Percentiles rank a stretch among this genome's conserved stretches.
phyloP scores from a whole-genome alignment of 106 monocot species.

The Phalaenopsis aphrodite region DNA sequence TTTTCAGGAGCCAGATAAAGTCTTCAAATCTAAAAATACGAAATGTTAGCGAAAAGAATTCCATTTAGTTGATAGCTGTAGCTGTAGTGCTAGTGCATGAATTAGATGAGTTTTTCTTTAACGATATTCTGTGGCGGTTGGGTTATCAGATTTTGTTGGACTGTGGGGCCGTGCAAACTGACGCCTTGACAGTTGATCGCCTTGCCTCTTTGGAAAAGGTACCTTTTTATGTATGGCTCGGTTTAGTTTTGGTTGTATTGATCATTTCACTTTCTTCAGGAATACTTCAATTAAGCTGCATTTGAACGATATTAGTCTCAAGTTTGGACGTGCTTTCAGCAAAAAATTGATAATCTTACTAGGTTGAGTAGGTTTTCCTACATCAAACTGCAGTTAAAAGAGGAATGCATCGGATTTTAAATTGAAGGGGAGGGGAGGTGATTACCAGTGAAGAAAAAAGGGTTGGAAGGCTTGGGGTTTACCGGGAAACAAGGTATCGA shows the following conservation, averaged over 20 bases:
- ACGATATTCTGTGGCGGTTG: neutral
- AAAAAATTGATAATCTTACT: neutral
- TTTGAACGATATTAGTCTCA: neutral
- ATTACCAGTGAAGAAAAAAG: no score
- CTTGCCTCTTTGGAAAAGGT: conserved; percentile 71
- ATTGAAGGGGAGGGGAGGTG: neutral
- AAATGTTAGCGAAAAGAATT: conserved; percentile 36
- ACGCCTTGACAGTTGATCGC: conserved; percentile 71
- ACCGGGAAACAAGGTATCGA: neutral
- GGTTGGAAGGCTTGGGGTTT: neutral
- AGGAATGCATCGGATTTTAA: neutral
- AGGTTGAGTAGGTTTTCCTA: neutral
- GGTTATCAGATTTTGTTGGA: conserved; percentile 47
- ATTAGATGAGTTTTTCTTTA: neutral
- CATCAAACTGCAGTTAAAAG: neutral
- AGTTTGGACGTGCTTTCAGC: neutral
- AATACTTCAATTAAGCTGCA: neutral
- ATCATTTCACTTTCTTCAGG: neutral
- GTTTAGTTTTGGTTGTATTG: neutral
- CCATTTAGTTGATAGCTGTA: neutral
- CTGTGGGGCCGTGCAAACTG: conserved; percentile 77
- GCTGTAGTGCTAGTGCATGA: neutral
- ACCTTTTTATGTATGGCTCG: neutral
- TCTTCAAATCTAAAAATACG: conserved; percentile 84
- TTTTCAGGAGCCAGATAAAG: conserved; percentile 82